phyloP scores from a whole-genome alignment of 2,329 filamentous ascomycete species.

The Talaromyces albobiverticillius region DNA sequence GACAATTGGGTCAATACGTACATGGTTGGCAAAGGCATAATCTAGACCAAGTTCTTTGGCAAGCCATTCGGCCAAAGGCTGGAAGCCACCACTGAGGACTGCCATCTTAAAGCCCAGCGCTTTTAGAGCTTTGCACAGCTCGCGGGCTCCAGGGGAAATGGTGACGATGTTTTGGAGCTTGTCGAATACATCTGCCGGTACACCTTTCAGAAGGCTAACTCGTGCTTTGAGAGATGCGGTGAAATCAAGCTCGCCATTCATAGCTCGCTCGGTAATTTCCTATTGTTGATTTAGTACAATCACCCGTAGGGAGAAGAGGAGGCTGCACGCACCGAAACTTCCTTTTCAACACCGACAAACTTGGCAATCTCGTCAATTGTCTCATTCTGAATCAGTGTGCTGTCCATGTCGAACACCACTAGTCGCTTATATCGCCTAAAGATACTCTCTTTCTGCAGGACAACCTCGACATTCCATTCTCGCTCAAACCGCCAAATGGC shows the following conservation, averaged over 20 bases:
- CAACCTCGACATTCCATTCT: conserved; percentile 84
- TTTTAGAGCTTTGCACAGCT: conserved; percentile 72
- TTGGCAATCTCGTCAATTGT: conserved; percentile 94
- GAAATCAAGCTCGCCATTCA: conserved; percentile 95
- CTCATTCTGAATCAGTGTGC: conserved; percentile 93
- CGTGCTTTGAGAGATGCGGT: conserved; percentile 77
- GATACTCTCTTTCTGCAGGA: conserved; percentile 69
- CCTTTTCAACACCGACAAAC: conserved; percentile 73
- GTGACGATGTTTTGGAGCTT: conserved; percentile 71
- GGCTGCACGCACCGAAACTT: conserved; percentile 61
- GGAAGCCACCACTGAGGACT: conserved; percentile 88
- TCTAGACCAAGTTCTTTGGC: conserved; percentile 78
- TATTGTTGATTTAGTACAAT: conserved; percentile 21
- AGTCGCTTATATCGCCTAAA: conserved; percentile 78
- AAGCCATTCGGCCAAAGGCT: conserved; percentile 83
- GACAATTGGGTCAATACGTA: conserved; percentile 33
- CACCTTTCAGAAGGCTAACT: conserved; percentile 75
- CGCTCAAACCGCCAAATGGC: conserved; percentile 79
- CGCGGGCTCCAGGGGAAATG: conserved; percentile 75
- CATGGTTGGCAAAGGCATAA: conserved; percentile 84
- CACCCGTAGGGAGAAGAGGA: not conserved
- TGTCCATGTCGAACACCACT: conserved; percentile 98
- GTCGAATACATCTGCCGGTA: conserved; percentile 75
- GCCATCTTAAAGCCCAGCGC: conserved; percentile 80
- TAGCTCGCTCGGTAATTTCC: conserved; percentile 86